These are phyloP conservation scores for Metarhizium anisopliae DNA, from an alignment of 2,329 filamentous ascomycete species.

Conservation along the genomic window DNA sequence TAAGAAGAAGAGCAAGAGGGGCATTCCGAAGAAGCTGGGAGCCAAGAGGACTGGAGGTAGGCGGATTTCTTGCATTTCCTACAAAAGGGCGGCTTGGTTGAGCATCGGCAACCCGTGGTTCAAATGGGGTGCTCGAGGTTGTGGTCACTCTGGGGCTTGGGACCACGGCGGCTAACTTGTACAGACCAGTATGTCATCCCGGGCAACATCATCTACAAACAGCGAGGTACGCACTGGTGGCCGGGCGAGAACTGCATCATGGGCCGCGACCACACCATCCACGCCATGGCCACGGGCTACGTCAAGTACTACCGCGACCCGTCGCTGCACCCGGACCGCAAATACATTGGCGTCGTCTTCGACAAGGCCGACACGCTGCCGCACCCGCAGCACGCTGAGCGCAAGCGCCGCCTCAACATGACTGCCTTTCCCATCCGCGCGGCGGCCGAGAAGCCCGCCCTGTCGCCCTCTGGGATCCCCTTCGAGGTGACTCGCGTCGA, in stretches of 20 bases:
- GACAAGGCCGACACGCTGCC: slow-evolving; percentile 74
- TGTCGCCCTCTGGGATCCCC: slow-evolving; percentile 43
- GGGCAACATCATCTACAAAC: slow-evolving; percentile 96
- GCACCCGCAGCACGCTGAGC: slow-evolving; percentile 62
- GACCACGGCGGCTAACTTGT: slow-evolving; percentile 8
- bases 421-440: slow-evolving; percentile 40
- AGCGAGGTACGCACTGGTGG: slow-evolving; percentile 90
- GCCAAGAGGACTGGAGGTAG: slow-evolving; percentile 85
- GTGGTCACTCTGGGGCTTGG: neutral
- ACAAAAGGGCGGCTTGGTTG: neutral
- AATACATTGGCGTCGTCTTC: slow-evolving; percentile 92
- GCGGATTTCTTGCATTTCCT: slow-evolving; percentile 17
- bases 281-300: slow-evolving; percentile 74
- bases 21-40: slow-evolving; percentile 73
- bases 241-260: slow-evolving; percentile 93
- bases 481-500: slow-evolving; percentile 34
- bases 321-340: slow-evolving; percentile 67
- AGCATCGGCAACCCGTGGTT: neutral
- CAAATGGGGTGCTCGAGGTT: no score
- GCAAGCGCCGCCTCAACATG: slow-evolving; percentile 69
- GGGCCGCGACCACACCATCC: slow-evolving; percentile 94
- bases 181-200: slow-evolving; percentile 85
- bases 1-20: slow-evolving; percentile 53
- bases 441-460: slow-evolving; percentile 24
- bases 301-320: slow-evolving; percentile 97